phyloP scores from a whole-genome alignment of 2,329 filamentous ascomycete species.

The Verticillium nubilum region DNA sequence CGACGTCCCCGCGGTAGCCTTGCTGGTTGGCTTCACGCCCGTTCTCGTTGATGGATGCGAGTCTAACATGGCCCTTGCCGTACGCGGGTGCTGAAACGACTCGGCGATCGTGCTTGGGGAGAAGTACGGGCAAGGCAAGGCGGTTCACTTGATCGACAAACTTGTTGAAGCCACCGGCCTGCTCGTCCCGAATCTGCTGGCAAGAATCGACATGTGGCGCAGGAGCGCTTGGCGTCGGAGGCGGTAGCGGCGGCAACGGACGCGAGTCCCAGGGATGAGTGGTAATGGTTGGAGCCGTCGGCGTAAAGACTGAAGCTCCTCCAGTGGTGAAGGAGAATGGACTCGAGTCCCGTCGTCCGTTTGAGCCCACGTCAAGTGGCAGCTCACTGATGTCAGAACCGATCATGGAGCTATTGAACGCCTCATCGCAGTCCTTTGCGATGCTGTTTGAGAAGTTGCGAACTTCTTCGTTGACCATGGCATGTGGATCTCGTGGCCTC shows the following conservation, averaged over 20 bases:
- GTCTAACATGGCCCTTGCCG: constrained; percentile 28
- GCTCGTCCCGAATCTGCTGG: constrained; percentile 1
- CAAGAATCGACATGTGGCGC: background rate
- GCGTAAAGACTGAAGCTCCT: constrained; percentile 20
- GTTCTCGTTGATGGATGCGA: constrained; percentile 47
- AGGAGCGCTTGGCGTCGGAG: constrained; percentile 4
- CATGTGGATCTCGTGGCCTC: constrained; percentile 8
- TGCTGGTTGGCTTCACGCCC: constrained; percentile 13
- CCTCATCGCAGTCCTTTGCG: constrained; percentile 80
- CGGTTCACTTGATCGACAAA: constrained; percentile 13
- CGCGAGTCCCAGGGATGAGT: constrained; percentile 37
- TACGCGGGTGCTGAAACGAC: constrained; percentile 46
- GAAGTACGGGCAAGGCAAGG: constrained; percentile 21
- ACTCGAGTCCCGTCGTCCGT: constrained; percentile 27
- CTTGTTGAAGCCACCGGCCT: constrained; percentile 9
- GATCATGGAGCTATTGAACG: constrained; percentile 67
- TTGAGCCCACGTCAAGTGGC: constrained; percentile 24
- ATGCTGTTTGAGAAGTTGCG: constrained; percentile 79
- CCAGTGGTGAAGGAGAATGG: constrained; percentile 38
- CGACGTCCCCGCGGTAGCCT: constrained; percentile 6
- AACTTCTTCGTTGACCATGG: constrained; percentile 63
- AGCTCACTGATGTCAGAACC: constrained; percentile 24
- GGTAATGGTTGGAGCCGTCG: constrained; percentile 13
- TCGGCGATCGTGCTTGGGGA: constrained; percentile 36
- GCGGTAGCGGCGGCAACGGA: constrained; percentile 45